A percentile compares a stretch with the other conserved stretches of the same genome.
phyloP scores from a whole-genome alignment of 1,284 basidiomycete species.

The Cryptococcus amylolentus region DNA sequence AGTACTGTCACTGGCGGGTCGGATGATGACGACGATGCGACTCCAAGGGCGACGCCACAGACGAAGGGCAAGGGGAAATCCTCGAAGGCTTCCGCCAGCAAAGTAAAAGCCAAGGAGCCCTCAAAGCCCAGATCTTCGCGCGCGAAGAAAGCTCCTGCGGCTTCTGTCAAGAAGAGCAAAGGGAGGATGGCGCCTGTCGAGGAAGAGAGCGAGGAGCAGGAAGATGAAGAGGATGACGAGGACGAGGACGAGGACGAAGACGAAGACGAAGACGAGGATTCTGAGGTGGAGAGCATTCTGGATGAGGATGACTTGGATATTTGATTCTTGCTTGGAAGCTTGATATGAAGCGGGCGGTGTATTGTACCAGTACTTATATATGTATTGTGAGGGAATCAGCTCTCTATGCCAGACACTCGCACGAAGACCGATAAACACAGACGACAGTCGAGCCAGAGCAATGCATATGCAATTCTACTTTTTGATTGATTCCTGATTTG shows the following conservation, averaged over 20 bases:
- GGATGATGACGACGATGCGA: conserved; percentile 10
- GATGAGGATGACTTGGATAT: conserved; percentile 17
- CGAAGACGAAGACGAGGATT: conserved; percentile 23
- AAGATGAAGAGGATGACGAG: conserved; percentile 10
- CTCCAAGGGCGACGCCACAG: conserved; percentile 4
- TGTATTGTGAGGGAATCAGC: too few species aligned
- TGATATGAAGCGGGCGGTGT: too few species aligned
- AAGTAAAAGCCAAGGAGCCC: too few species aligned
- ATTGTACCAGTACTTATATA: too few species aligned
- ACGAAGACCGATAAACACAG: too few species aligned
- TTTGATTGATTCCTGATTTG: too few species aligned
- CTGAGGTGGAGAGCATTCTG: conserved; percentile 27
- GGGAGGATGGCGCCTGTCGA: conserved; percentile 13
- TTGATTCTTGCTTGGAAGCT: not conserved
- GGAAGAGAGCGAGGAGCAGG: conserved; percentile 15
- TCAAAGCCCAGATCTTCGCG: too few species aligned
- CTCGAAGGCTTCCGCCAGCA: not conserved
- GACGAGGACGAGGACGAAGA: conserved; percentile 22
- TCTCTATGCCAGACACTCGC: too few species aligned
- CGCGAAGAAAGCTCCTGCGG: not conserved
- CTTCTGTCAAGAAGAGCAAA: not conserved
- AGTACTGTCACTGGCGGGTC: conserved; percentile 2
- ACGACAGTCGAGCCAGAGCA: too few species aligned
- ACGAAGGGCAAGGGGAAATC: conserved; percentile 5
- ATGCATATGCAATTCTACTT: too few species aligned